Percentiles rank a stretch among this genome's conserved stretches.
Conservation (phyloP, 2,329 filamentous ascomycete species). For the Hypomyces perniciosus region DNA sequence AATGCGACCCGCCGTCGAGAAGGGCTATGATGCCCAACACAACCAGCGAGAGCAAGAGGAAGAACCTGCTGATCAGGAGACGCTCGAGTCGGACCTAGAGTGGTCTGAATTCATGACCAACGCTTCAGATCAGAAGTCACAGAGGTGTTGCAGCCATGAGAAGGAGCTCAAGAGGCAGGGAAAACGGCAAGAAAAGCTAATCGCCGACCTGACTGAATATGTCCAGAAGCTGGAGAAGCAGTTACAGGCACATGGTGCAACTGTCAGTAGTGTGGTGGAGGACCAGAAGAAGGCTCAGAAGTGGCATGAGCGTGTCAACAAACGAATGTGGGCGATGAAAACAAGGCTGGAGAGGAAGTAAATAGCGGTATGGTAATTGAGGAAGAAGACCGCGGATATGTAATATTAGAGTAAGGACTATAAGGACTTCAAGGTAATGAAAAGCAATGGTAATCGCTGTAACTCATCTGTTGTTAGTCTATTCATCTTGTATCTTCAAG, state of each 20-base stretch:
- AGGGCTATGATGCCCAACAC: neutral
- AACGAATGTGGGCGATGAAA: neutral
- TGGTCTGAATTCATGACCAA: neutral
- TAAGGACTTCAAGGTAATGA: too few species aligned
- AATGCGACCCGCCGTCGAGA: neutral
- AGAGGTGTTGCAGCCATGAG: neutral
- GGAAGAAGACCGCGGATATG: too few species aligned
- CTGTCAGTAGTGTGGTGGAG: neutral
- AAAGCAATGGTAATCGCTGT: too few species aligned
- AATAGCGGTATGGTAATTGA: neutral
- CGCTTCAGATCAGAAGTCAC: neutral
- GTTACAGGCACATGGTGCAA: neutral
- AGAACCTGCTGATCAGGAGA: neutral
- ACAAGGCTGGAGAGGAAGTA: neutral
- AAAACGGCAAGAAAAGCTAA: neutral
- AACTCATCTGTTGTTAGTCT: too few species aligned
- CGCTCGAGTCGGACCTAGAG: neutral
- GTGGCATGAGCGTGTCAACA: neutral
- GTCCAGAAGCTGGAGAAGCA: neutral
- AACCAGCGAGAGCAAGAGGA: constrained; percentile 1
- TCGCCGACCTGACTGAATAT: neutral
- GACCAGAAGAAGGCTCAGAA: neutral
- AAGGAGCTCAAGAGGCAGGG: neutral
- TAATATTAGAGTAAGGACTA: too few species aligned
- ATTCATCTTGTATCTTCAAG: too few species aligned